These are phyloP conservation scores for Diplodia corticola DNA, from an alignment of 2,329 filamentous ascomycete genomes.

Conservation along the genomic window DNA sequence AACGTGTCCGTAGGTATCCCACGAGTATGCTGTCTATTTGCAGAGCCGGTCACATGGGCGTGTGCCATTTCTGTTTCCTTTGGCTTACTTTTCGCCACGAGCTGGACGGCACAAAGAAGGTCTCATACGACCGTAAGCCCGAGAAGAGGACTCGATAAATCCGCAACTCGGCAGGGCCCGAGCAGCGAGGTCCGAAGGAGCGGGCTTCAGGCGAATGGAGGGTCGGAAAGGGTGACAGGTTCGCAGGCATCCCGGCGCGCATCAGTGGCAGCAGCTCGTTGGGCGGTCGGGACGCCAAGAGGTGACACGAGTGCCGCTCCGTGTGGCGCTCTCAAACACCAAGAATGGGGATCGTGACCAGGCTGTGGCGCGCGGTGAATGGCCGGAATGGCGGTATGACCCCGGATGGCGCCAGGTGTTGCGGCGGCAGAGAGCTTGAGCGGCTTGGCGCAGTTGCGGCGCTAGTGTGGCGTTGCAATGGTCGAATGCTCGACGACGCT, in stretches of 20 bases:
- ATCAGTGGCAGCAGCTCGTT: no score
- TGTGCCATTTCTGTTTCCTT: not conserved
- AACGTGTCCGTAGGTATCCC: not conserved
- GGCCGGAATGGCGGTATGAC: not conserved
- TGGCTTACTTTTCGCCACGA: not conserved
- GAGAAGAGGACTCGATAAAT: not conserved
- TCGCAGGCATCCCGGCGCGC: constrained; percentile 5
- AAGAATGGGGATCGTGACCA: constrained; percentile 13
- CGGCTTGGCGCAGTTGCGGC: not conserved
- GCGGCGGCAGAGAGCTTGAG: constrained; percentile 7
- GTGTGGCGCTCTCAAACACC: constrained; percentile 14
- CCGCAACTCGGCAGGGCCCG: constrained; percentile 7
- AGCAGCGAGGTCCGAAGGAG: constrained; percentile 1
- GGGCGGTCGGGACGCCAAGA: not conserved
- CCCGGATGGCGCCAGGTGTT: not conserved
- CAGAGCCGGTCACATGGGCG: not conserved
- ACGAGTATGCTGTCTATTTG: not conserved
- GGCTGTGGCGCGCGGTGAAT: constrained; percentile 4
- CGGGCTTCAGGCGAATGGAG: constrained; percentile 4
- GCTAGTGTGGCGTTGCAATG: not conserved
- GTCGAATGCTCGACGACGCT: not conserved
- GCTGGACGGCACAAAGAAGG: not conserved
- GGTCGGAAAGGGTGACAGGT: not conserved
- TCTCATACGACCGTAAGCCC: constrained; percentile 12
- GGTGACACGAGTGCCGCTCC: constrained; percentile 3